Evolutionary conservation across 2,329 filamentous ascomycete species (phyloP).

Genomic region (Coniochaeta ligniaria): DNA sequence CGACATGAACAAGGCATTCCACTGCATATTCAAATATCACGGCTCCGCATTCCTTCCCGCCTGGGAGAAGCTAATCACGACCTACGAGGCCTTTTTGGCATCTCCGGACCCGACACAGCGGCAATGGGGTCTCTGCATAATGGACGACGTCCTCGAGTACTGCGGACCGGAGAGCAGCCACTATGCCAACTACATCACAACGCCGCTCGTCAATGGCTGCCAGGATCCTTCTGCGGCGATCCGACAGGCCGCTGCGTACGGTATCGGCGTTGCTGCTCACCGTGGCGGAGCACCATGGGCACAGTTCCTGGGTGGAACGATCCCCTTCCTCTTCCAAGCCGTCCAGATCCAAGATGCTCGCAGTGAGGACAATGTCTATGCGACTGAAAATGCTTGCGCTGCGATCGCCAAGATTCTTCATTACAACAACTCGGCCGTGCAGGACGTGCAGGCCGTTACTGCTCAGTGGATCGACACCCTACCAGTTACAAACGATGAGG

Average conservation of each 20-base stretch:
- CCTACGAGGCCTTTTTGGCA: constrained; percentile 78
- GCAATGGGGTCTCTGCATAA: constrained; percentile 98
- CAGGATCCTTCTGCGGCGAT: constrained; percentile 82
- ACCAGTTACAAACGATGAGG: constrained; percentile 90
- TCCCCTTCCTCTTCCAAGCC: constrained; percentile 79
- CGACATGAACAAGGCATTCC: constrained; percentile 99
- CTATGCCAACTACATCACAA: constrained; percentile 79
- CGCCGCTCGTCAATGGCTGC: constrained; percentile 81
- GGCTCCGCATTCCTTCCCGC: constrained; percentile 74
- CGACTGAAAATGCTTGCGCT: constrained; percentile 94
- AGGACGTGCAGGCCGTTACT: constrained; percentile 68
- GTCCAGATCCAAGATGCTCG: constrained; percentile 75
- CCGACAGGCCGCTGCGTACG: constrained; percentile 91
- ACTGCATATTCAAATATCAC: constrained; percentile 98
- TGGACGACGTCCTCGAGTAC: constrained; percentile 97
- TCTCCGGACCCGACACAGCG: constrained; percentile 82
- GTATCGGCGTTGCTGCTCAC: constrained; percentile 90
- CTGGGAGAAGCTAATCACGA: constrained; percentile 80
- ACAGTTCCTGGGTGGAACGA: constrained; percentile 72
- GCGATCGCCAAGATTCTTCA: constrained; percentile 96
- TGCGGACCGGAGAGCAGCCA: constrained; percentile 83
- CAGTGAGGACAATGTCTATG: constrained; percentile 89
- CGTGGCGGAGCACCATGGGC: constrained; percentile 84
- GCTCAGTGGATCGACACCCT: constrained; percentile 86
- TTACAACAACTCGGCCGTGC: constrained; percentile 73